Conservation (phyloP, 2,329 filamentous ascomycete species). For the Trichoderma arundinaceum region DNA sequence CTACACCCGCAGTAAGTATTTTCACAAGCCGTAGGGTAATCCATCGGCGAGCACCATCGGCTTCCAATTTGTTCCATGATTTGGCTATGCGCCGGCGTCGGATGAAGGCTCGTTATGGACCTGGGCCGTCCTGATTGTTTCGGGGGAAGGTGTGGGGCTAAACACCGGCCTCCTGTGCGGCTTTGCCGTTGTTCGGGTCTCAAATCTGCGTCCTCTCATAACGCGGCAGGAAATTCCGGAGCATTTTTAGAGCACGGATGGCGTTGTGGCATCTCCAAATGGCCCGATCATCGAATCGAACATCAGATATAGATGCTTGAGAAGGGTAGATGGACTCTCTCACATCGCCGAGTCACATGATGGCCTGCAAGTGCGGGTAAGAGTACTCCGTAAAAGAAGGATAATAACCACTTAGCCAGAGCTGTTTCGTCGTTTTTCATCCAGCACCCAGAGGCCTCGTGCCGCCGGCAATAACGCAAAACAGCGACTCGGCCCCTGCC, state of each 20-base stretch:
- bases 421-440: constrained; percentile 5
- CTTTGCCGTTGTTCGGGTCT: background rate
- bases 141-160: constrained; percentile 15
- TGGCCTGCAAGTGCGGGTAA: constrained; percentile 10
- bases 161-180: constrained; percentile 1
- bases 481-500: background rate
- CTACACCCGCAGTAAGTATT: background rate
- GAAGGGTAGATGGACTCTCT: background rate
- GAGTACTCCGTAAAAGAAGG: background rate
- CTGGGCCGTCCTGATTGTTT: constrained; percentile 5
- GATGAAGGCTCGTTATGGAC: constrained; percentile 10
- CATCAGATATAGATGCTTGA: background rate
- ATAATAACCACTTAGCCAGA: background rate
- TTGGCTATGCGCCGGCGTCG: constrained; percentile 26
- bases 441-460: constrained; percentile 3
- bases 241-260: no score
- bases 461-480: background rate
- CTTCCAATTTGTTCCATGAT: background rate
- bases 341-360: constrained; percentile 19
- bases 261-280: background rate
- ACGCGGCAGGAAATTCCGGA: background rate
- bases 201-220: constrained; percentile 8
- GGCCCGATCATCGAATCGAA: background rate
- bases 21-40: background rate
- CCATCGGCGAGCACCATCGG: background rate